phyloP scores from a whole-genome alignment of 139 green algal species.

The Ettlia oleoabundans region DNA sequence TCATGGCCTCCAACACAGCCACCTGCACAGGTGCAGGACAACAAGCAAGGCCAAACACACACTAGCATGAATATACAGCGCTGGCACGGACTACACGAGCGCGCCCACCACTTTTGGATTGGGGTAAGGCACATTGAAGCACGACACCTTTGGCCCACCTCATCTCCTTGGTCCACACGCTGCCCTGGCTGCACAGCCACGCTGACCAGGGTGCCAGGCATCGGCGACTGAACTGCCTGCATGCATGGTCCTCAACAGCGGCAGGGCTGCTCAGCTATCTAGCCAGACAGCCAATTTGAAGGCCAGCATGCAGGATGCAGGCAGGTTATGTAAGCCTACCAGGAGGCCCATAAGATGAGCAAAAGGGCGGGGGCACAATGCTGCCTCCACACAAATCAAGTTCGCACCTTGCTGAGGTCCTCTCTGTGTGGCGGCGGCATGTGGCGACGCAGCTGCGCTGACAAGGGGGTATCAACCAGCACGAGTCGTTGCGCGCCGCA shows the following conservation, averaged over 20 bases:
- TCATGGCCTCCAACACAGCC: slow-evolving; percentile 70
- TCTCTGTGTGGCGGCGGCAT: slow-evolving; percentile 24
- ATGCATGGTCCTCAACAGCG: neutral
- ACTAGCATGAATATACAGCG: neutral
- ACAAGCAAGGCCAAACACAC: neutral
- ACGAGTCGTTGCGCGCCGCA: slow-evolving; percentile 39
- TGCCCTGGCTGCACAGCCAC: slow-evolving; percentile 38
- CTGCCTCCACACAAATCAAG: neutral
- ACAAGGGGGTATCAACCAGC: slow-evolving; percentile 14
- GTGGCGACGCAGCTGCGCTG: neutral
- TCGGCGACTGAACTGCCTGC: slow-evolving; percentile 52
- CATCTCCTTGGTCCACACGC: slow-evolving; percentile 50
- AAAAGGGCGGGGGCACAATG: neutral
- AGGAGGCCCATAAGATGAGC: no score
- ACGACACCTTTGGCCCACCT: slow-evolving; percentile 10
- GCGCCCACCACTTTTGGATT: neutral
- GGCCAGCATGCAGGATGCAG: no score
- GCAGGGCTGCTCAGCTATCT: neutral
- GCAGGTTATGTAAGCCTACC: no score
- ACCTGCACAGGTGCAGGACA: slow-evolving; percentile 22
- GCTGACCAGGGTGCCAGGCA: slow-evolving; percentile 51
- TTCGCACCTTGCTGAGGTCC: slow-evolving; percentile 17
- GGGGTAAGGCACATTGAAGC: neutral
- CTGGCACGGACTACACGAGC: no score
- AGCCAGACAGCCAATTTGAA: neutral